These are phyloP conservation scores for Luffa acutangula DNA, from an alignment of 306 rosid species.

Conservation along the genomic window DNA sequence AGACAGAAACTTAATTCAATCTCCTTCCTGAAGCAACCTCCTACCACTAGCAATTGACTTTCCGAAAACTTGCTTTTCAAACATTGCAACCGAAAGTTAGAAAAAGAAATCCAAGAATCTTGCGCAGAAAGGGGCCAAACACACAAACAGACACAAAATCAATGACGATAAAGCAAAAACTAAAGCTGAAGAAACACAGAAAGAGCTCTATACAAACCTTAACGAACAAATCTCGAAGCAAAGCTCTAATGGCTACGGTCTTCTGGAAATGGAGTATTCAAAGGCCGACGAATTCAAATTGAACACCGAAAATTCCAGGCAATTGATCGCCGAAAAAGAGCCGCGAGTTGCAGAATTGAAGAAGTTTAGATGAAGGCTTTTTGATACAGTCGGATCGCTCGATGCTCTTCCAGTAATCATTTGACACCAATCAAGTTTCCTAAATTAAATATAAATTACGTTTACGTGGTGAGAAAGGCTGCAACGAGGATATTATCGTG, in stretches of 20 bases:
- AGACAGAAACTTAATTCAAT: not conserved
- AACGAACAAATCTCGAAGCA: not conserved
- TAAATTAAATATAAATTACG: not conserved
- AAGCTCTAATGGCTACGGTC: not conserved
- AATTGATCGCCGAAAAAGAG: not conserved
- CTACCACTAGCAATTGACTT: conserved; percentile 1
- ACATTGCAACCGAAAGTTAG: conserved; percentile 1
- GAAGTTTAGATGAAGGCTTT: conserved; percentile 9
- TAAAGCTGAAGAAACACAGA: conserved; percentile 1
- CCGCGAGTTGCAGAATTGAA: not conserved
- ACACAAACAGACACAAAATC: not conserved
- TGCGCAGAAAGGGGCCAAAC: not conserved
- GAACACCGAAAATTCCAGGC: conserved; percentile 9
- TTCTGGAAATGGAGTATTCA: not conserved
- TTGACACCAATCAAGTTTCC: conserved; percentile 11
- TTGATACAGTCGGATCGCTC: conserved; percentile 8
- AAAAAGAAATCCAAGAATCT: not conserved
- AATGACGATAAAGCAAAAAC: not conserved
- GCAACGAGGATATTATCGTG: not conserved
- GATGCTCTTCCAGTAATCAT: conserved; percentile 17
- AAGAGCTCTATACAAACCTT: not conserved
- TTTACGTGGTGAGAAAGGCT: conserved; percentile 11
- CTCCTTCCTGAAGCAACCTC: conserved; percentile 7
- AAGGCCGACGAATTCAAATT: conserved; percentile 12
- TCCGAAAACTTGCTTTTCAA: conserved; percentile 9